Percentiles rank a stretch among this genome's conserved stretches.
These are phyloP conservation scores for Diaporthe australafricana DNA, from an alignment of 2,329 filamentous ascomycete genomes.

Conservation along the genomic window DNA sequence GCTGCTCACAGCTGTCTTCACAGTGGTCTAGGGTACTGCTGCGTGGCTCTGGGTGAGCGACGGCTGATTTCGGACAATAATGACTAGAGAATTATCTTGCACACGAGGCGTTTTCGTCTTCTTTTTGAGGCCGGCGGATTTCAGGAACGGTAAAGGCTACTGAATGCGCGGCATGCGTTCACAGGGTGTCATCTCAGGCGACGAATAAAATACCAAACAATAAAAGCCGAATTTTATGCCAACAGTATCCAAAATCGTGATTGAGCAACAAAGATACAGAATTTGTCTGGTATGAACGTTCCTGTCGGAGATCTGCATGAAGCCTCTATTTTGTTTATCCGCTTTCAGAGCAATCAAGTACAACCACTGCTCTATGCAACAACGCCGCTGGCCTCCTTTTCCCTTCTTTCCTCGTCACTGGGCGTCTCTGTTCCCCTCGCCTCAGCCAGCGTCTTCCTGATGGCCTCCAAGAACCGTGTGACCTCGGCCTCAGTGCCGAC, in stretches of 20 bases:
- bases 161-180: not conserved
- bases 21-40: conserved; percentile 22
- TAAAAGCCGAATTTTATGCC: not conserved
- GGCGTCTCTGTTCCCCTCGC: conserved; percentile 50
- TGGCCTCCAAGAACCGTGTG: conserved; percentile 78
- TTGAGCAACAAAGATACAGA: not conserved
- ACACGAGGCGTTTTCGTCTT: not conserved
- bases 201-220: not conserved
- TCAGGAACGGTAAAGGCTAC: not conserved
- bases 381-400: conserved; percentile 50
- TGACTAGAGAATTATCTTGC: not conserved
- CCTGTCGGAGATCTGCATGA: not conserved
- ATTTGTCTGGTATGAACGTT: not conserved
- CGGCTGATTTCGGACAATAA: not conserved
- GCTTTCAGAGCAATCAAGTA: not conserved
- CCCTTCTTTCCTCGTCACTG: conserved; percentile 50
- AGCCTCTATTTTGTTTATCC: conserved; percentile 26
- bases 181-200: not conserved
- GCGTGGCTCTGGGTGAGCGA: conserved; percentile 9
- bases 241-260: not conserved
- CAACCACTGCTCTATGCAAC: conserved; percentile 45
- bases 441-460: conserved; percentile 64
- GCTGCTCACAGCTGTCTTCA: not conserved
- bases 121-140: not conserved
- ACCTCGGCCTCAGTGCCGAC: conserved; percentile 92